These are phyloP conservation scores for Letharia columbiana DNA, from an alignment of 495 filamentous ascomycete genomes.

Conservation along the genomic window DNA sequence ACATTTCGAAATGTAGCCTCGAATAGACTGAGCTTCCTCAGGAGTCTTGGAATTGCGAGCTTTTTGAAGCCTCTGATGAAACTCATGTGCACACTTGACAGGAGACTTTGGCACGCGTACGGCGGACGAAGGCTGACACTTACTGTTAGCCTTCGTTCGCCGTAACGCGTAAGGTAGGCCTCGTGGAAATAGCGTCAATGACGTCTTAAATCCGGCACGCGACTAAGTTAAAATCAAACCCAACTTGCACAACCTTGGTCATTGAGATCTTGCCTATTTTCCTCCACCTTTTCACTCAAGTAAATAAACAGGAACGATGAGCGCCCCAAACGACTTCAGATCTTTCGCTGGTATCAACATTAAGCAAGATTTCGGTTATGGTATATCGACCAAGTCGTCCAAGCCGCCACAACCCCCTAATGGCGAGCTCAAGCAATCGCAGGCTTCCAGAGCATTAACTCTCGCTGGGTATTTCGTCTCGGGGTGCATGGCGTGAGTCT, in stretches of 20 bases:
- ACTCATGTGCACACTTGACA: too few relatives aligned
- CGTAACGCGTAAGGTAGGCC: too few relatives aligned
- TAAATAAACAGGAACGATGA: background rate
- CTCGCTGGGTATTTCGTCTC: slow-evolving; percentile 20
- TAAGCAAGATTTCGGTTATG: slow-evolving; percentile 18
- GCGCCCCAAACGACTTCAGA: background rate
- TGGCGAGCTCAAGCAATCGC: slow-evolving; percentile 21
- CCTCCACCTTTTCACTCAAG: background rate
- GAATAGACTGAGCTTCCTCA: too few relatives aligned
- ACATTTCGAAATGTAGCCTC: too few relatives aligned
- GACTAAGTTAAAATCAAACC: too few relatives aligned
- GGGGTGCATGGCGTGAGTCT: slow-evolving; percentile 26
- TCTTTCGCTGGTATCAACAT: slow-evolving; percentile 13
- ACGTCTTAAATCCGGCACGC: too few relatives aligned
- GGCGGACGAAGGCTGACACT: too few relatives aligned
- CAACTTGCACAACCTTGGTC: background rate
- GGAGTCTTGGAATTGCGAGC: too few relatives aligned
- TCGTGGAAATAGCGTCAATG: too few relatives aligned
- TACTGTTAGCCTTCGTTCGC: too few relatives aligned
- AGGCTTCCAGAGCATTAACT: slow-evolving; percentile 24
- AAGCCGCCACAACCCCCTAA: slow-evolving; percentile 15
- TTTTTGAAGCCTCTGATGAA: too few relatives aligned
- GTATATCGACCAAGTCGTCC: slow-evolving; percentile 18
- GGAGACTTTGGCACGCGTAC: too few relatives aligned
- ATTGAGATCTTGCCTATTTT: background rate